phyloP scores from a whole-genome alignment of 768 basidiomycete species.

The Leccinellum rugosiceps region DNA sequence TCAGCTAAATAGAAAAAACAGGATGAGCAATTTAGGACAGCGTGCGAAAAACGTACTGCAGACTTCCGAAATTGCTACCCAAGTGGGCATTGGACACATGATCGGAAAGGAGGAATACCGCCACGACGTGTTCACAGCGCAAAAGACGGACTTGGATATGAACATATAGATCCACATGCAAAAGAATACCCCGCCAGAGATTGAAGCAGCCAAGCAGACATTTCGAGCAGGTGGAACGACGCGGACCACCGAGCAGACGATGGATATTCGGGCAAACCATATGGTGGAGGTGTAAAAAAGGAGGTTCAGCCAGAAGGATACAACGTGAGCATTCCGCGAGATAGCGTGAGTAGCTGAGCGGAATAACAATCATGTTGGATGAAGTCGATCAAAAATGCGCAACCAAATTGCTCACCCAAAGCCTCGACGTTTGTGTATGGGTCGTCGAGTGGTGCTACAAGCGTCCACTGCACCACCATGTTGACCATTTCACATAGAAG shows the following conservation, averaged over 20 bases:
- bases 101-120: slow-evolving; percentile 30
- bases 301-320: slow-evolving; percentile 20
- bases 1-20: slow-evolving; percentile 37
- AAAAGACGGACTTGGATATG: slow-evolving; percentile 35
- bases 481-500: slow-evolving; percentile 9
- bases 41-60: slow-evolving; percentile 37
- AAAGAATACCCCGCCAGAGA: slow-evolving; percentile 6
- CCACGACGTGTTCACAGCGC: slow-evolving; percentile 39
- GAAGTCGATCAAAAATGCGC: neutral
- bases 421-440: slow-evolving; percentile 8
- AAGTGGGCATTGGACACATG: slow-evolving; percentile 42
- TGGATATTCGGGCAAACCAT: slow-evolving; percentile 29
- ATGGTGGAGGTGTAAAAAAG: slow-evolving; percentile 22
- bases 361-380: slow-evolving; percentile 16
- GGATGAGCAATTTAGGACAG: neutral
- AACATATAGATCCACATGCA: slow-evolving; percentile 22
- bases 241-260: slow-evolving; percentile 23
- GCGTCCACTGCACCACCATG: slow-evolving; percentile 13
- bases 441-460: slow-evolving; percentile 26
- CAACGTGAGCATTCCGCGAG: slow-evolving; percentile 16
- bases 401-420: slow-evolving; percentile 7
- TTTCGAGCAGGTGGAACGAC: slow-evolving; percentile 18
- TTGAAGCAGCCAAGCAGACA: neutral
- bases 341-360: slow-evolving; percentile 20
- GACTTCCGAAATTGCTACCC: slow-evolving; percentile 52